Base-by-base conservation (phyloP, 345 rosid species). In the Trapa bicornis region DNA sequence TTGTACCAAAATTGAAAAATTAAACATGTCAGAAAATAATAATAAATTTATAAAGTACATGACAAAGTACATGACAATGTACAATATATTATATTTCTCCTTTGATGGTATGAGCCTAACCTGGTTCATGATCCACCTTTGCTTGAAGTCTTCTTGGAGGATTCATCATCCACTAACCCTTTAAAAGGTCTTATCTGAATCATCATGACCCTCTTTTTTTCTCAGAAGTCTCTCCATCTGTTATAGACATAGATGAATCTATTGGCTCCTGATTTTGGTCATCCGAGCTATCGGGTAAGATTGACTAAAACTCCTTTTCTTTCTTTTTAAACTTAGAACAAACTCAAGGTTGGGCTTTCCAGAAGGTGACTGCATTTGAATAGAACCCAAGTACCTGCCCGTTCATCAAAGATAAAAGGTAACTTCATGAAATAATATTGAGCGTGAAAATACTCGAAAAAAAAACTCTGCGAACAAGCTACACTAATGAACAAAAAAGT, bases 71-170 rank as follows among this genome's bases (percentile, higher is more conserved):
- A 22, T 22, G 29, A 22, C 29, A 22, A 22, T 0, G 29, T 22
- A 22, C 29, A 22, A 22, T 22, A 22, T 22, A 22, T 93, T 96
- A 38, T 93, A 93, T 70, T 87, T 90, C 75, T 88, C 77, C 71
- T 90, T 87, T 37, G 96, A 77, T 8, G 98, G 98, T 64, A 93
- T 83, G 17, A 93, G 84, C 75, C 98, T 85, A 85, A 68, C 37
- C 68, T 37, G 77, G 73, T 35, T 74, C 74, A 78, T 67, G 71
- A 54, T 77, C 80, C 8, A 38, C 36, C 1, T 1, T 11, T 29
- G 17, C 33, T 53, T 58, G 62, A 32, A 35, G 58, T 53, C 32
- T 53, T 53, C 58, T 70, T 81, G 42, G 70, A 66, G 17, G 62
- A 61, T 39, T 68, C 65, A 47, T 74, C 77, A 35, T 29, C 71